phyloP scores from a whole-genome alignment of 108 stramenopile species.

The Mayamaea pseudoterrestris region DNA sequence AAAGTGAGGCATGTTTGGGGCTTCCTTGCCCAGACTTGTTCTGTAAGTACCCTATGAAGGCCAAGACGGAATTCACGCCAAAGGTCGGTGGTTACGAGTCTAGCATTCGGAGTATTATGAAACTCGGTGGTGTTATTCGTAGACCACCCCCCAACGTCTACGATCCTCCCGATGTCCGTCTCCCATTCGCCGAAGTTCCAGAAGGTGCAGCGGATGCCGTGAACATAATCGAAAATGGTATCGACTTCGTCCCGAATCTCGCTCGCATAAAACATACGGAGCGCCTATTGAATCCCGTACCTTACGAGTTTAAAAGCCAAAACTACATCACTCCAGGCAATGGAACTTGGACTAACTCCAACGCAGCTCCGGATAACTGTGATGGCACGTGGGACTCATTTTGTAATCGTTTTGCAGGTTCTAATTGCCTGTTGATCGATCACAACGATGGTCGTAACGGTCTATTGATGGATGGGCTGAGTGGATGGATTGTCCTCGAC shows the following conservation, averaged over 20 bases:
- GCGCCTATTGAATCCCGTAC: neutral
- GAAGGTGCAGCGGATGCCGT: conserved; percentile 48
- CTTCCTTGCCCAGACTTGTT: conserved; percentile 15
- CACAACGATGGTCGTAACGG: conserved; percentile 57
- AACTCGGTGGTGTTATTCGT: conserved; percentile 4
- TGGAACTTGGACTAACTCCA: conserved; percentile 9
- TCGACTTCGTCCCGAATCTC: conserved; percentile 1
- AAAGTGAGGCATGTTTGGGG: conserved; percentile 6
- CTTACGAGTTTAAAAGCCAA: neutral
- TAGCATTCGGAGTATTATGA: conserved; percentile 20
- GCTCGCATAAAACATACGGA: conserved; percentile 2
- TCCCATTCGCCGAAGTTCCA: conserved; percentile 32
- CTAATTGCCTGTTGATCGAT: conserved; percentile 44
- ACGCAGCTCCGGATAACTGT: conserved; percentile 40
- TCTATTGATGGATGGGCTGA: conserved; percentile 29
- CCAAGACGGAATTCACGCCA: conserved; percentile 53
- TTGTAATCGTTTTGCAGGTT: conserved; percentile 24
- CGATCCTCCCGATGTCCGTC: conserved; percentile 41
- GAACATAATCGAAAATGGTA: conserved; percentile 37
- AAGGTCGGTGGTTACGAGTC: conserved; percentile 40
- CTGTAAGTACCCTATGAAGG: conserved; percentile 36
- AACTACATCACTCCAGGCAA: conserved; percentile 8
- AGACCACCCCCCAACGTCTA: conserved; percentile 17
- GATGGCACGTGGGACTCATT: conserved; percentile 44
- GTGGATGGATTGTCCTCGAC: conserved; percentile 55